These are phyloP conservation scores for Trichosporon asahii DNA, from an alignment of 1,284 basidiomycete species.

Conservation along the genomic window DNA sequence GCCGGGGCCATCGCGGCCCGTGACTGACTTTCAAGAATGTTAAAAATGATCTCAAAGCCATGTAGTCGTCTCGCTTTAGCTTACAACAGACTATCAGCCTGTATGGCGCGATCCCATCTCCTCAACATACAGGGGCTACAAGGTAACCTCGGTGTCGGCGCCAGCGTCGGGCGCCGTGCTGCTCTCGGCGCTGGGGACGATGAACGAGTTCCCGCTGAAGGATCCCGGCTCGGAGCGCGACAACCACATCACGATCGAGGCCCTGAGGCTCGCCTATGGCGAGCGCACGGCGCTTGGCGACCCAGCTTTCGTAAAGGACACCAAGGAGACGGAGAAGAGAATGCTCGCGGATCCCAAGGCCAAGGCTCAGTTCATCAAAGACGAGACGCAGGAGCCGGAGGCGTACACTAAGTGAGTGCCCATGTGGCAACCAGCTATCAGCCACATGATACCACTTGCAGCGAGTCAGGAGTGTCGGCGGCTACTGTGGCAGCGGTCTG, in stretches of 20 bases:
- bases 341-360: slow-evolving; percentile 25
- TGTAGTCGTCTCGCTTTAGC: not conserved
- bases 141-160: slow-evolving; percentile 37
- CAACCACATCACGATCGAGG: slow-evolving; percentile 37
- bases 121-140: slow-evolving; percentile 32
- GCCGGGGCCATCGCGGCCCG: too few species aligned
- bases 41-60: too few species aligned
- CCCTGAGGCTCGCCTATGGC: slow-evolving; percentile 42
- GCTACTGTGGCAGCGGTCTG: not conserved
- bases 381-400: slow-evolving; percentile 1
- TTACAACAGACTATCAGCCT: slow-evolving; percentile 29
- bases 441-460: not conserved
- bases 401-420: slow-evolving; percentile 11
- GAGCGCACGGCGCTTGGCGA: slow-evolving; percentile 43
- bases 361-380: not conserved
- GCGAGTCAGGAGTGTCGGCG: not conserved
- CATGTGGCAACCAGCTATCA: too few species aligned
- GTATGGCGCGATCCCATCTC: slow-evolving; percentile 33
- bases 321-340: slow-evolving; percentile 27
- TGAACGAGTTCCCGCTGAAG: slow-evolving; percentile 26
- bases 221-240: slow-evolving; percentile 18
- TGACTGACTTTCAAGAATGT: too few species aligned
- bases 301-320: slow-evolving; percentile 36
- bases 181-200: slow-evolving; percentile 38
- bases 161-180: slow-evolving; percentile 44